Base-by-base conservation (phyloP, 140 eudicot genomes). In the Oenanthe javanica region DNA sequence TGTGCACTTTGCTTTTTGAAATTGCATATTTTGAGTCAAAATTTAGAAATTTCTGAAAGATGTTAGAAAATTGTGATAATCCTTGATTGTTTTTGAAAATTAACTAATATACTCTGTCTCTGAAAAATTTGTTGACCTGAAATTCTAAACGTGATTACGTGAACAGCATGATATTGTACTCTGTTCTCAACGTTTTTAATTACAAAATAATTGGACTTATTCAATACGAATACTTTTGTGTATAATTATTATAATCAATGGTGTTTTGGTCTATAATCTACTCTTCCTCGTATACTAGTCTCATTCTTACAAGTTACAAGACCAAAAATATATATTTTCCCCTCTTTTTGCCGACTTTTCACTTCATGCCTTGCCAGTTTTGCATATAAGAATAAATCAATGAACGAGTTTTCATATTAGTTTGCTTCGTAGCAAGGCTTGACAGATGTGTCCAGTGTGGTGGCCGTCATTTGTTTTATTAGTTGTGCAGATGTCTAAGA, bases 251-350 rank as follows among this genome's bases (percentile, higher is more conserved):
- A 9, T 9, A 10, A 3, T 64, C 42, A 64, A 64, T 27, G 42
- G 72, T 64, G 7, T 64, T n/a, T 23, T 64, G 16, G 36, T 2
- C 52, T 47, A 1, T 73, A 73, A 45, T n/a, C 55, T 19, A 36
- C 51, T 73, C 77, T 73, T 43, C 55, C 52, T 45, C 23, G 77
- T 73, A 73, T 48, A 73, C 77, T 72, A 43, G 77, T 15, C 77
- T 43, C 77, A 42, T 16, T 43, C 55, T 16, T 27, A 57, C 31
- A n/a, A n/a, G n/a, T n/a, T n/a, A n/a, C n/a, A 59, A 59, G 67
- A 21, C 66, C 66, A 21, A 21, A 15, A 64, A 64, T 23, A 27
- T 23, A 6, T 2, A 9, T 61, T 23, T 31, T 64, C 15, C 6
- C 36, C 40, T 57, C 2, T 59, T 66, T 66, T 66, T 66, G 72